Base-by-base conservation (phyloP, 345 rosid species). In the Salix exigua region DNA sequence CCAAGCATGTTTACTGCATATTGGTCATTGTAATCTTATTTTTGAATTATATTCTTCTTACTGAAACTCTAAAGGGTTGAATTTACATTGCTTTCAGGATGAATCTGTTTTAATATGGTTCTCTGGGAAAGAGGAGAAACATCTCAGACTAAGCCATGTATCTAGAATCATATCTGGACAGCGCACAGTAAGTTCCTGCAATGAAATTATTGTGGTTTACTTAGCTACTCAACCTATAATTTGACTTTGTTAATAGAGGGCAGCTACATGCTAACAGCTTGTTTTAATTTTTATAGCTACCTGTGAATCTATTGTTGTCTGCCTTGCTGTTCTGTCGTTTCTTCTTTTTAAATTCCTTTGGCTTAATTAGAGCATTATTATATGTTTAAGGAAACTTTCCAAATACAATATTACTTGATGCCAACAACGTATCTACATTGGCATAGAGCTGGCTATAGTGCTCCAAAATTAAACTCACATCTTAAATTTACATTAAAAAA, bases 51-150 rank as follows among this genome's bases (percentile, higher is more conserved):
- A 25, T 74, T 40, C 60, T 77, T 42, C 6, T 33, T 48, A 64
- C 25, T 65, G 19, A 67, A 68, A 28, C 48, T 70, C 75, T 73
- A 40, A 77, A 33, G 73, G 25, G 48, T 44, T 74, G 58, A 68
- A 72, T 82, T 68, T 77, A 31, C 77, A 64, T 79, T 79, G 58
- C 67, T 84, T 87, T 78, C 98, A 93, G 99, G 99, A 96, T 61
- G 99, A 89, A 81, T 89, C 97, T 76, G 89, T 91, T 86, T 89
- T 96, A 83, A 96, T 92, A 88, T 96, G 99, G 99, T 88, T 91
- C 80, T 94, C 95, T 3, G 98, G 97, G 76, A 96, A 90, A 82
- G 92, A 94, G 86, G 94, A 92, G 88, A 96, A 93, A 75, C 92
- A 87, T 88, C 91, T 93, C 77, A 92, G 83, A 82, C 89, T 96